A percentile compares a stretch with the other conserved stretches of the same genome.
Evolutionary conservation across 441 rosid species (phyloP).

Genomic region (Gossypium aridum): DNA sequence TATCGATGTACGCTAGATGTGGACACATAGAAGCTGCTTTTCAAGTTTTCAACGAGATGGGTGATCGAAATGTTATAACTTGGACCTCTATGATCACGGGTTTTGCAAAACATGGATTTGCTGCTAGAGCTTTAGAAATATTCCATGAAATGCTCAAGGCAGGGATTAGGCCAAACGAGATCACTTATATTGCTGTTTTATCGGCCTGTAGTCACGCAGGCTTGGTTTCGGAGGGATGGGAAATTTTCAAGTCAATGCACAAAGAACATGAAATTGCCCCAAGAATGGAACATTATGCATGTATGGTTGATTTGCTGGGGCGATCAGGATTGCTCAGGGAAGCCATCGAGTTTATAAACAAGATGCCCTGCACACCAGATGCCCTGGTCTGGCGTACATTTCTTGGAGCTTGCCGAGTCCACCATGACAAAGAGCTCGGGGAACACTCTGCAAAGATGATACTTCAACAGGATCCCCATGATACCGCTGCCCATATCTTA

Average conservation of each 20-base stretch:
- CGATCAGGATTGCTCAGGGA: conserved; percentile 45
- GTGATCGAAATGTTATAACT: conserved; percentile 41
- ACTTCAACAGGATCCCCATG: conserved; percentile 33
- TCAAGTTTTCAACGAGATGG: conserved; percentile 39
- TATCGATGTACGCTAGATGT: conserved; percentile 62
- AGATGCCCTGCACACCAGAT: conserved; percentile 42
- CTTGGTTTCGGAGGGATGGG: conserved; percentile 50
- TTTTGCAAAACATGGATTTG: conserved; percentile 59
- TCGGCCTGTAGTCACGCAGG: conserved; percentile 67
- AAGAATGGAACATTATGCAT: conserved; percentile 56
- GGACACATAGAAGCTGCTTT: conserved; percentile 49
- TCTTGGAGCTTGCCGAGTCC: conserved; percentile 58
- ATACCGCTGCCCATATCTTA: conserved; percentile 54
- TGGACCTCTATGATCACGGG: conserved; percentile 76
- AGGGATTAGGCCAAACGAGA: conserved; percentile 41
- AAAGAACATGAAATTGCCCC: conserved; percentile 42
- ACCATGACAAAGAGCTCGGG: conserved; percentile 41
- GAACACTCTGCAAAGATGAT: conserved; percentile 45
- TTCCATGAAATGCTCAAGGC: conserved; percentile 38
- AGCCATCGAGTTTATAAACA: conserved; percentile 39
- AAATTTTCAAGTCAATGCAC: conserved; percentile 44
- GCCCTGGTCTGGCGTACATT: conserved; percentile 53
- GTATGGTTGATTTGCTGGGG: conserved; percentile 64
- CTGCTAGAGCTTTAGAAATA: conserved; percentile 37
- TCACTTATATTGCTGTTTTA: conserved; percentile 49